These are phyloP conservation scores for Podaxis sp. DNA, from an alignment of 768 basidiomycete species.

Conservation along the genomic window DNA sequence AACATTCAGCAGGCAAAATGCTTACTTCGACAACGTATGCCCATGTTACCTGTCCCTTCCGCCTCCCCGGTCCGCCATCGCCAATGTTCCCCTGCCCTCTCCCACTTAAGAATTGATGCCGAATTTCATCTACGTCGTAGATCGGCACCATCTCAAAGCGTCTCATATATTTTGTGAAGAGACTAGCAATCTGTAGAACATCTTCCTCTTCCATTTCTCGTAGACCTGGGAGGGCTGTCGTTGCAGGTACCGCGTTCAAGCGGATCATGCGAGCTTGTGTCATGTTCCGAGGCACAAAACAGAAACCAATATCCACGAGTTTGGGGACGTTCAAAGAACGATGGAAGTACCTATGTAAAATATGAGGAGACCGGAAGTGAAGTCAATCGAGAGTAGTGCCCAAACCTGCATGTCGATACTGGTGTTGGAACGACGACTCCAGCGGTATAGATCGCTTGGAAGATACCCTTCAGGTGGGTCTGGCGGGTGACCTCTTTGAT, in stretches of 20 bases:
- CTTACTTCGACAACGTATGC: conserved; percentile 91
- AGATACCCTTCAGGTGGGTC: conserved; percentile 83
- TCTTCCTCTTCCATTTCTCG: conserved; percentile 89
- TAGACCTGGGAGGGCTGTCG: conserved; percentile 56
- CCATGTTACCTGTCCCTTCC: conserved; percentile 89
- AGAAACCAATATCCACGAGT: conserved; percentile 87
- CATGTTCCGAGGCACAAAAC: conserved; percentile 80
- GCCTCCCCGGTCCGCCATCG: conserved; percentile 48
- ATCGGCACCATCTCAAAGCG: conserved; percentile 83
- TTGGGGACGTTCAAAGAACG: conserved; percentile 90
- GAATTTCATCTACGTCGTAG: conserved; percentile 73
- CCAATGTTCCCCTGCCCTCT: conserved; percentile 56
- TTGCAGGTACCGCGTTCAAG: conserved; percentile 62
- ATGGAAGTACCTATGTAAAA: conserved; percentile 67
- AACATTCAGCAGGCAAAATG: not conserved
- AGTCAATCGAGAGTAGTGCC: conserved; percentile 41
- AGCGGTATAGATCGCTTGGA: conserved; percentile 97
- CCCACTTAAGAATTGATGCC: conserved; percentile 89
- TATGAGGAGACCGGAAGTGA: conserved; percentile 9
- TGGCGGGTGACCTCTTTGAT: conserved; percentile 98
- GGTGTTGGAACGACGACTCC: conserved; percentile 95
- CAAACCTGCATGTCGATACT: conserved; percentile 71
- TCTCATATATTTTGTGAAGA: conserved; percentile 77
- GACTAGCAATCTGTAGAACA: conserved; percentile 61
- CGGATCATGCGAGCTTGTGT: conserved; percentile 91